These are phyloP conservation scores for Metschnikowia henanensis DNA, from an alignment of 805 yeast genomes.

Conservation along the genomic window DNA sequence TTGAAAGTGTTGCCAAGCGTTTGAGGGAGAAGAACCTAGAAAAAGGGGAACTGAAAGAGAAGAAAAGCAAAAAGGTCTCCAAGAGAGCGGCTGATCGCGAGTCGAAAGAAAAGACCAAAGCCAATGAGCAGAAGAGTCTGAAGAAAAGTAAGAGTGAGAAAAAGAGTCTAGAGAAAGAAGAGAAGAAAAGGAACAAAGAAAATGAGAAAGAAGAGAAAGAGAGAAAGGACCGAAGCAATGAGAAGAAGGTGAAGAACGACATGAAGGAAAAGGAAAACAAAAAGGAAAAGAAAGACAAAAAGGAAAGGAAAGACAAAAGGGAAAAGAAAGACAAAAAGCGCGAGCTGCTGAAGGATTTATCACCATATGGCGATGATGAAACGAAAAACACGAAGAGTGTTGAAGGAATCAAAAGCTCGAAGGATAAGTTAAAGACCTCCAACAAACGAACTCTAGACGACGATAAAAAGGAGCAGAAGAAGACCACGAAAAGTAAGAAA, in stretches of 20 bases:
- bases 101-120: conserved; percentile 28
- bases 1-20: conserved; percentile 7
- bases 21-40: not conserved
- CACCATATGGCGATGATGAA: too few species aligned
- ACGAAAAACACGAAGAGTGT: too few species aligned
- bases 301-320: not conserved
- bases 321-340: not conserved
- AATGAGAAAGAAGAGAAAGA: conserved; percentile 24
- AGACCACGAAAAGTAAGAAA: conserved; percentile 14
- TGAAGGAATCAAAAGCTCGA: too few species aligned
- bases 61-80: conserved; percentile 24
- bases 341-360: too few species aligned
- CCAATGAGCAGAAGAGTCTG: conserved; percentile 31
- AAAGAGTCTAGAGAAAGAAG: conserved; percentile 23
- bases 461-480: conserved; percentile 20
- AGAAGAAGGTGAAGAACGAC: conserved; percentile 3
- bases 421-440: too few species aligned
- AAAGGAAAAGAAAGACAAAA: conserved; percentile 9
- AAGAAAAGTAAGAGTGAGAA: conserved; percentile 28
- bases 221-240: conserved; percentile 21
- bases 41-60: conserved; percentile 19
- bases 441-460: conserved; percentile 21
- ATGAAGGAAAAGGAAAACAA: not conserved
- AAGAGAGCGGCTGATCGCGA: too few species aligned
- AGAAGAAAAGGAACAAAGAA: conserved; percentile 21